Conservation (phyloP, 805 yeast genomes). For the Wickerhamiella azymoides region DNA sequence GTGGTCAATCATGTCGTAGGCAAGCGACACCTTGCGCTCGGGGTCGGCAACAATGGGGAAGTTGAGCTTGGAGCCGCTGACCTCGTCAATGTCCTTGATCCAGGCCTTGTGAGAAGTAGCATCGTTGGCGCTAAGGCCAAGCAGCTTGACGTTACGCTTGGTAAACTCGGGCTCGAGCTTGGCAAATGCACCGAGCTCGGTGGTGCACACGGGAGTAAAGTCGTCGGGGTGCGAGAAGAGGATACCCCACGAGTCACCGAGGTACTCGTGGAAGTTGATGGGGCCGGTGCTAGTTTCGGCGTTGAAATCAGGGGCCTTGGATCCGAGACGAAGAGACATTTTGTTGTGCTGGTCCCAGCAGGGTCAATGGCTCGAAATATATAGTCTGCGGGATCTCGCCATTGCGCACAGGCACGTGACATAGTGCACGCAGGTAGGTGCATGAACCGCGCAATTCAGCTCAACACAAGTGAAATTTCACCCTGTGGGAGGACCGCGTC, state of each 20-base stretch:
- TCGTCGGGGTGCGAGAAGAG: conserved; percentile 93
- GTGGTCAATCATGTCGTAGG: conserved; percentile 80
- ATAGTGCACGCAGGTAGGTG: not conserved
- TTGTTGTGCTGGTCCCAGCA: not conserved
- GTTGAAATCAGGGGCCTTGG: conserved; percentile 76
- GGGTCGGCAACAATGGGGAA: conserved; percentile 91
- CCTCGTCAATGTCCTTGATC: conserved; percentile 89
- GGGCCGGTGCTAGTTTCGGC: conserved; percentile 77
- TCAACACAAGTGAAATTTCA: no score
- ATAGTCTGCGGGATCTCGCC: not conserved
- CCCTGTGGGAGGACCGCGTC: no score
- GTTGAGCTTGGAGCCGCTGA: conserved; percentile 56
- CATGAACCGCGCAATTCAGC: no score
- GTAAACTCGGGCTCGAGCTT: conserved; percentile 81
- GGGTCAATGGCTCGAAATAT: not conserved
- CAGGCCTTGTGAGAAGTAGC: conserved; percentile 72
- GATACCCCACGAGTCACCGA: conserved; percentile 78
- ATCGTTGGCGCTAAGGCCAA: conserved; percentile 83
- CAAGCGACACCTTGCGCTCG: conserved; percentile 66
- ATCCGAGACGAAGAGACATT: conserved; percentile 52
- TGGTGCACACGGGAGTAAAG: conserved; percentile 94
- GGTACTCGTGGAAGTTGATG: conserved; percentile 73
- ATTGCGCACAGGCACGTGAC: conserved; percentile 3
- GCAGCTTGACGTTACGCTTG: conserved; percentile 73
- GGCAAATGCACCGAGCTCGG: conserved; percentile 92